Base-by-base conservation (phyloP, 1,139 yeast species). In the Taphrina deformans region DNA sequence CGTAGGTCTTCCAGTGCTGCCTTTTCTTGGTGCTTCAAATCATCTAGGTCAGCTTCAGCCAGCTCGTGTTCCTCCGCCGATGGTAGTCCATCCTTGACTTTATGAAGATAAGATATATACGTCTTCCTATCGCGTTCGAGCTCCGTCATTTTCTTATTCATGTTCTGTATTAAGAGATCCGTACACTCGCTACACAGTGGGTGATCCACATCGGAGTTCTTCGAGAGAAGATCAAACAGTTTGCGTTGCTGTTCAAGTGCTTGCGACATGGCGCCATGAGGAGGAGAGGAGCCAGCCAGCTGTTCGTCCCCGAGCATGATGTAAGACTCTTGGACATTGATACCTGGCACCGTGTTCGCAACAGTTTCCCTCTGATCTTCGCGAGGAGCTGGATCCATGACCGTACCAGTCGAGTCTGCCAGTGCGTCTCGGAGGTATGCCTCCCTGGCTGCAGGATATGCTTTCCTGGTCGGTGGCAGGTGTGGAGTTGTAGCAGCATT, bases 131-230 rank as follows among this genome's bases (percentile, higher is more conserved):
- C 97, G 69, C 81, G 81, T 52, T 88, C 84, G 12, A 86, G 82
- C 67, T 85, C 89, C 67, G 88, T 93, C 73, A 88, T 89, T 70
- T 87, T 86, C 27, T 79, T 75, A 71, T 86, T 87, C 73, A 90
- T 80, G 67, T 85, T 86, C n/a, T 83, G 85, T 3, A 88, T 79
- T 14, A 61, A 27, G 21, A 45, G 45, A 16, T 61, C 65, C 14
- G 65, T 89, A 74, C 99, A 93, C 60, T 92, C 98, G 38, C 81
- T 80, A 71, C 98, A 92, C 16, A 95, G 83, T 0, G 99, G 99
- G 72, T 89, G 85, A 69, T 89, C 96, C n/a, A 92, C 81, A 67
- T 87, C 91, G 63, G 87, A 86, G 69, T 87, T 86, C 9, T 85
- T 85, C 29, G 83, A 86, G 70, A 84, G 79, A 1, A 89, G 81